These are phyloP conservation scores for Calocybe cyanea DNA, from an alignment of 768 basidiomycete species.

Conservation along the genomic window DNA sequence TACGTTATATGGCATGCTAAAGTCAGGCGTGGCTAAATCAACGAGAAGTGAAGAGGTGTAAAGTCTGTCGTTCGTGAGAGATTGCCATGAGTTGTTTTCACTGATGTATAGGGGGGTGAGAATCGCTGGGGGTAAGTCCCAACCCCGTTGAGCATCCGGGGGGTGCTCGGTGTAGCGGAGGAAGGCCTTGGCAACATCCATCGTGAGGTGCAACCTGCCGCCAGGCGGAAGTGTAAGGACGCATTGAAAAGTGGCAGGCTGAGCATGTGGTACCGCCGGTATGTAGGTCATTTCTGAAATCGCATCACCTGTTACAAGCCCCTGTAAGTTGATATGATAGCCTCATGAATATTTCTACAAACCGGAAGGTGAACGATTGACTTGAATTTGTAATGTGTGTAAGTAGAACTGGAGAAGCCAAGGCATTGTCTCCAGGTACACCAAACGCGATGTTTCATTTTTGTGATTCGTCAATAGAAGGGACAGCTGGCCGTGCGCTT, in stretches of 20 bases:
- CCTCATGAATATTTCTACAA: slow-evolving; percentile 17
- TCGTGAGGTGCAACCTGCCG: slow-evolving; percentile 56
- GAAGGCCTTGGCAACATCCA: slow-evolving; percentile 81
- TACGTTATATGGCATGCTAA: slow-evolving; percentile 99
- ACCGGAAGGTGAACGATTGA: slow-evolving; percentile 48
- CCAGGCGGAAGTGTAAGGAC: slow-evolving; percentile 66
- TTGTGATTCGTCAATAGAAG: slow-evolving; percentile 63
- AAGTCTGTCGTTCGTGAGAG: slow-evolving; percentile 36
- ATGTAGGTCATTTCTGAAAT: slow-evolving; percentile 64
- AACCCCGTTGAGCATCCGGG: slow-evolving; percentile 92
- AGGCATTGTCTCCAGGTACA: slow-evolving; percentile 91
- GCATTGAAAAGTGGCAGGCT: slow-evolving; percentile 76
- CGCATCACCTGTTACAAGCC: slow-evolving; percentile 47
- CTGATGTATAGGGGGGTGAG: slow-evolving; percentile 39
- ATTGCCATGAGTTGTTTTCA: slow-evolving; percentile 15
- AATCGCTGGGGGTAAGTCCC: slow-evolving; percentile 90
- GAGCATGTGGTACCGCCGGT: slow-evolving; percentile 62
- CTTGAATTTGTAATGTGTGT: slow-evolving; percentile 61
- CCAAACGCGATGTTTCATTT: slow-evolving; percentile 36
- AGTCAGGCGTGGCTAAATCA: slow-evolving; percentile 97
- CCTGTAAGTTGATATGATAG: neutral
- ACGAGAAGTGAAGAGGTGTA: slow-evolving; percentile 83
- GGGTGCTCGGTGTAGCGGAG: slow-evolving; percentile 94
- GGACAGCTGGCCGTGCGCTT: slow-evolving; percentile 71
- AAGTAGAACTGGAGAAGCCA: slow-evolving; percentile 89